Evolutionary conservation across 2,329 filamentous ascomycete species (phyloP), one percentile per base, ranked within the genome.

Genomic region (Trichoderma koningii): DNA sequence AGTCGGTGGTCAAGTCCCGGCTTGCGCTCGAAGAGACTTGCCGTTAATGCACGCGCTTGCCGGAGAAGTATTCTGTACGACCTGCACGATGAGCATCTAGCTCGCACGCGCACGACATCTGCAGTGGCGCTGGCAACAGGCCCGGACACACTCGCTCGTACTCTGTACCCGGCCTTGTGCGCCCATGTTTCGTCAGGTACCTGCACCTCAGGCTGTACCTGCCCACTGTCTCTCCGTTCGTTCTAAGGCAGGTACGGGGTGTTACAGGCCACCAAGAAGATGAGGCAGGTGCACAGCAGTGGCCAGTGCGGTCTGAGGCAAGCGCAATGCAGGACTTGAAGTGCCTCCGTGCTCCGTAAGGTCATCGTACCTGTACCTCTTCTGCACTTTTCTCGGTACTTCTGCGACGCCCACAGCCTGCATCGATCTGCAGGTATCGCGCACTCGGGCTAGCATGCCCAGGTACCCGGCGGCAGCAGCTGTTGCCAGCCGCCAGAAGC

Each of bases 1-100:
- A 57, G 41, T 59, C 55, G 41, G 50, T 63, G 60, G 53, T 63
- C 60, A 55, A 44, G 50, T 63, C 60, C 50, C 60, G 60, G 60
- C 60, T 38, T 17, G 57, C 47, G 60, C 60, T 63, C 15, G 30
- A 34, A 34, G 6, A 42, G 7, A 38, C 34, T 38, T 44, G 34
- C 52, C n/a, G n/a, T 17, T 44, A 45, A n/a, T 45, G n/a, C 23
- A 41, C 21, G 41, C 53, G 17, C 53, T 28, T 59, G 55, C 44
- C 7, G 17, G n/a, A 38, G 12, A 38, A 10, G 34, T 38, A 5
- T 10, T 38, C 12, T 56, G 55, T 51, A 15, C 48, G 45, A 48
- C 52, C 42, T 30, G 51, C 19, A 55, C 51, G 34, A 28, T 23
- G 42, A 30, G 55, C 45, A 56, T 41, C 21, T 23, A 23, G 15